Evolutionary conservation across 345 rosid genomes (phyloP).

Genomic region (Corchorus olitorius): DNA sequence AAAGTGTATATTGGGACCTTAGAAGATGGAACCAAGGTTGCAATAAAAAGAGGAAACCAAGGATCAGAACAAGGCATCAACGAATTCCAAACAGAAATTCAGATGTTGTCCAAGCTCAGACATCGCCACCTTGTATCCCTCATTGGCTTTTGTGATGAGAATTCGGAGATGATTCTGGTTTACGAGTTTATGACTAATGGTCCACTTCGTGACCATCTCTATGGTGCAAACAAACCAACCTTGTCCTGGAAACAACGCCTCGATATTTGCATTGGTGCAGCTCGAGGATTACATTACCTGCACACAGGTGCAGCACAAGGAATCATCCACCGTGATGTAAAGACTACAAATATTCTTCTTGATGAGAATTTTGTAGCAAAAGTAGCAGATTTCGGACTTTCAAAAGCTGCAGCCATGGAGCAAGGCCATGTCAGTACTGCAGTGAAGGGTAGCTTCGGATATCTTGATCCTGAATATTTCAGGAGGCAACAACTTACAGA

Average conservation of each 20-base stretch:
- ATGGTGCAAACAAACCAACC: slow-evolving; percentile 66
- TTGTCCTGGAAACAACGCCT: slow-evolving; percentile 78
- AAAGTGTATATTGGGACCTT: slow-evolving; percentile 68
- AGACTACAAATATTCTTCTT: slow-evolving; percentile 77
- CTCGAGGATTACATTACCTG: slow-evolving; percentile 79
- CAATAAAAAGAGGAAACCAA: slow-evolving; percentile 85
- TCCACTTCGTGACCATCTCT: slow-evolving; percentile 73
- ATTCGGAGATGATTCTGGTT: slow-evolving; percentile 78
- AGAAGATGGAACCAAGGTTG: slow-evolving; percentile 73
- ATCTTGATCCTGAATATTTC: slow-evolving; percentile 59
- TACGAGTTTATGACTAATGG: slow-evolving; percentile 86
- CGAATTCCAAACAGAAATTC: slow-evolving; percentile 83
- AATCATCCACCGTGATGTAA: slow-evolving; percentile 84
- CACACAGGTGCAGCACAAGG: slow-evolving; percentile 95
- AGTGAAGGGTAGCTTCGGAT: slow-evolving; percentile 61
- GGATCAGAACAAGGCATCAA: slow-evolving; percentile 89
- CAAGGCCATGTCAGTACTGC: slow-evolving; percentile 72
- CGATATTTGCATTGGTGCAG: slow-evolving; percentile 78
- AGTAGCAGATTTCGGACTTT: slow-evolving; percentile 80
- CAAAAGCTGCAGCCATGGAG: slow-evolving; percentile 73
- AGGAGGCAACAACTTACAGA: slow-evolving; percentile 56
- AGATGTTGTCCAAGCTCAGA: slow-evolving; percentile 84
- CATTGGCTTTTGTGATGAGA: slow-evolving; percentile 80
- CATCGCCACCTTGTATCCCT: slow-evolving; percentile 84
- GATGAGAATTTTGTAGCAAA: slow-evolving; percentile 80